Conservation (phyloP, 2,329 filamentous ascomycete genomes). For the Botryotinia narcissicola region DNA sequence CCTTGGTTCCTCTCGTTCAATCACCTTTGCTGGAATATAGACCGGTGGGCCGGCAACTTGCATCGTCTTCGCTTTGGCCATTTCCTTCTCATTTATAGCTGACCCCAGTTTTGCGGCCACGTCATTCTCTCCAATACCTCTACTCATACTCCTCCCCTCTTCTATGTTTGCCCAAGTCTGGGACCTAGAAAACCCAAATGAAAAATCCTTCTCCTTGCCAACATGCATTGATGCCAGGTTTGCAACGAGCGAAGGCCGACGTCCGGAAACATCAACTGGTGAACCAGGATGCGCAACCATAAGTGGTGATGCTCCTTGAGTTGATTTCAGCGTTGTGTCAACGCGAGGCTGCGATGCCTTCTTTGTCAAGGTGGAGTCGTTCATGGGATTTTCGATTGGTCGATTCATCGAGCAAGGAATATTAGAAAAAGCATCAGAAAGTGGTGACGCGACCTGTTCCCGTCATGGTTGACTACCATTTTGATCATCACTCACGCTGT, state of each 20-base stretch:
- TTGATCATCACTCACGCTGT: conserved; percentile 36
- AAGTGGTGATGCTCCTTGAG: conserved; percentile 34
- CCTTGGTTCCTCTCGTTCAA: conserved; percentile 32
- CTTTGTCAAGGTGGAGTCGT: conserved; percentile 23
- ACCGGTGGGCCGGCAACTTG: conserved; percentile 31
- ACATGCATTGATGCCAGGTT: conserved; percentile 32
- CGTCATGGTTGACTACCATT: conserved; percentile 52
- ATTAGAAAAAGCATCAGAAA: conserved; percentile 39
- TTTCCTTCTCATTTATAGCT: conserved; percentile 22
- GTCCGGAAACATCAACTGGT: conserved; percentile 34
- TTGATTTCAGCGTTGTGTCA: conserved; percentile 35
- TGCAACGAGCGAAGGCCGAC: conserved; percentile 31
- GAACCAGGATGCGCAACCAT: conserved; percentile 39
- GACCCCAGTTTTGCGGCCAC: conserved; percentile 36
- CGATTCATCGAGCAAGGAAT: conserved; percentile 33
- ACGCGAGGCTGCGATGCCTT: conserved; percentile 27
- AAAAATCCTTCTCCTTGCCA: conserved; percentile 29
- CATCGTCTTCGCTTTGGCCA: conserved; percentile 25
- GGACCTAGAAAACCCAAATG: conserved; percentile 29
- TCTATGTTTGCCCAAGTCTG: conserved; percentile 6
- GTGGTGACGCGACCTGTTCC: conserved; percentile 55
- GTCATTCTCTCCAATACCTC: conserved; percentile 34
- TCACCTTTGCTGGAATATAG: conserved; percentile 36
- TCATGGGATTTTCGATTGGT: conserved; percentile 33
- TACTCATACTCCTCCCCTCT: conserved; percentile 20